Conservation (phyloP, 2,329 filamentous ascomycete species). For the Plectosphaerella sp. region DNA sequence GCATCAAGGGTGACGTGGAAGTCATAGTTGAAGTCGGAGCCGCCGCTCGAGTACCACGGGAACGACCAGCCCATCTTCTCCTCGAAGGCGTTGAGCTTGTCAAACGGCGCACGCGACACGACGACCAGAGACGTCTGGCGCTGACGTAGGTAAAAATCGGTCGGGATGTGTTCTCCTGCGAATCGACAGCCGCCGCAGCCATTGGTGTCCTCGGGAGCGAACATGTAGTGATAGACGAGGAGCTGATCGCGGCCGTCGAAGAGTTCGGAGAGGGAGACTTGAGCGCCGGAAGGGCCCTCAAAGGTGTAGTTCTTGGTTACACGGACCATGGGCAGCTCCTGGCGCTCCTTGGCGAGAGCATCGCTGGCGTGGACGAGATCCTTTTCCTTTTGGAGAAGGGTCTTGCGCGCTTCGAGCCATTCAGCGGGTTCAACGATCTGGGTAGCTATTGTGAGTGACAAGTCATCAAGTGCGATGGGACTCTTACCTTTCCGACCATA, state of each 20-base stretch:
- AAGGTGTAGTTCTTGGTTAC: conserved; percentile 31
- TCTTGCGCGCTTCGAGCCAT: conserved; percentile 27
- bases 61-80: conserved; percentile 33
- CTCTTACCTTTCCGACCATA: not conserved
- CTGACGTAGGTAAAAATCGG: conserved; percentile 28
- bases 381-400: conserved; percentile 29
- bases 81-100: conserved; percentile 29
- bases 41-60: conserved; percentile 32
- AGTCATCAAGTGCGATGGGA: not conserved
- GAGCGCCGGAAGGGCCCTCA: conserved; percentile 19
- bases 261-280: conserved; percentile 20
- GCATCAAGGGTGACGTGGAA: conserved; percentile 29
- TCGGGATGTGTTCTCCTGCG: conserved; percentile 31
- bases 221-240: conserved; percentile 44
- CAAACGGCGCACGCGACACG: conserved; percentile 31
- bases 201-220: conserved; percentile 23
- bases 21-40: conserved; percentile 33
- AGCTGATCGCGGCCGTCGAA: conserved; percentile 29
- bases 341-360: conserved; percentile 22
- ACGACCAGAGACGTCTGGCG: conserved; percentile 32
- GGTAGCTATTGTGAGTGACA: conserved; percentile 2
- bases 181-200: conserved; percentile 35
- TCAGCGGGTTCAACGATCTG: conserved; percentile 27
- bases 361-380: conserved; percentile 21
- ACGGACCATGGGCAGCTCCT: conserved; percentile 33